Evolutionary conservation across 2,329 filamentous ascomycete species (phyloP).

Genomic region (Cryphonectria radicalis): DNA sequence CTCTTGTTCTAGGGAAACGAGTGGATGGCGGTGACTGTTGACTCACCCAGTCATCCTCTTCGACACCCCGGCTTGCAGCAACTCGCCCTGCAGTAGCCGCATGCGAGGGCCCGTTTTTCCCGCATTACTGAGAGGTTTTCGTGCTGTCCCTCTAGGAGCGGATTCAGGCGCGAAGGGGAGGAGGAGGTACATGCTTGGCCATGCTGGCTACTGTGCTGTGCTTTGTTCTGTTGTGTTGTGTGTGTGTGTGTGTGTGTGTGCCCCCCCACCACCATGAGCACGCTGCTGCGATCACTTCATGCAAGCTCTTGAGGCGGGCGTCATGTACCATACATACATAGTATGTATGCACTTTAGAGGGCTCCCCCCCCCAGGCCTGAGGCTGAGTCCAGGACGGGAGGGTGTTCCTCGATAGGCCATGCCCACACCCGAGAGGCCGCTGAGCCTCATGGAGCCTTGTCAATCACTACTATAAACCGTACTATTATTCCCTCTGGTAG

Average conservation of each 20-base stretch:
- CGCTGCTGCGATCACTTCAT: constrained; percentile 4
- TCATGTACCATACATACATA: not conserved
- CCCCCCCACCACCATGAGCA: not conserved
- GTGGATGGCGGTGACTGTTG: constrained; percentile 31
- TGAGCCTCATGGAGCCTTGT: constrained; percentile 14
- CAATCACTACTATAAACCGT: not conserved
- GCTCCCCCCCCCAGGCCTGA: not conserved
- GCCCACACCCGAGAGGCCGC: not conserved
- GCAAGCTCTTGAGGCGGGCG: not conserved
- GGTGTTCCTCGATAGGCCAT: constrained; percentile 16
- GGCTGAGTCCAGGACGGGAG: not conserved
- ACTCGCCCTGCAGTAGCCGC: constrained; percentile 30
- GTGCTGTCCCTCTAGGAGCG: not conserved
- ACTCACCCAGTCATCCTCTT: constrained; percentile 22
- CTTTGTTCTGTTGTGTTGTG: not conserved
- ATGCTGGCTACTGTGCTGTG: not conserved
- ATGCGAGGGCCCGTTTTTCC: constrained; percentile 26
- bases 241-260: not conserved
- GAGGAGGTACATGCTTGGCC: not conserved
- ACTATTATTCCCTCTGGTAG: not conserved
- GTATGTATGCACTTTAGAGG: not conserved
- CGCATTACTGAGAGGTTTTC: constrained; percentile 23
- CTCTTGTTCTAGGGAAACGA: constrained; percentile 30
- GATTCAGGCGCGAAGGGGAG: not conserved
- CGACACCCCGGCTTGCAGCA: constrained; percentile 25